These are phyloP conservation scores for Funneliformis mosseae DNA, from an alignment of 192 early-diverging fungal species.

Conservation along the genomic window DNA sequence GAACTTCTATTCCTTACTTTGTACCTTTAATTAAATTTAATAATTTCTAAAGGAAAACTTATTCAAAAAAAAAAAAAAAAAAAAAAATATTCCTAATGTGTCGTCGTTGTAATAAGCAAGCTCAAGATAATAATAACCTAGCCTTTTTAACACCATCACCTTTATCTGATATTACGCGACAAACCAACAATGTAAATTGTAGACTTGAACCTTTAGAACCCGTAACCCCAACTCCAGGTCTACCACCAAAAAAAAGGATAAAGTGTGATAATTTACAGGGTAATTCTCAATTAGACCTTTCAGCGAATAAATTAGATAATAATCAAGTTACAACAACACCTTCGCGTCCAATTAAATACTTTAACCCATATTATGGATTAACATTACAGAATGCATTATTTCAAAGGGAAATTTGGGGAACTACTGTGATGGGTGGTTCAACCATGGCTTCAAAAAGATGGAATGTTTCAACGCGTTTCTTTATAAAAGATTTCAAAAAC, in stretches of 20 bases:
- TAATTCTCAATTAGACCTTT: neutral
- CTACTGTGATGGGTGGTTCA: neutral
- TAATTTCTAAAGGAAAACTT: no score
- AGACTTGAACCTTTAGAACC: conserved; percentile 1
- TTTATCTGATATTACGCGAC: conserved; percentile 10
- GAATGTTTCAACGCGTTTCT: conserved; percentile 25
- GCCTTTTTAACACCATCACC: neutral
- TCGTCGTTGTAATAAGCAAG: neutral
- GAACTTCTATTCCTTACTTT: no score
- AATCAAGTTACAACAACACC: neutral
- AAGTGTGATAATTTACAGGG: neutral
- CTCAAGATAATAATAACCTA: conserved; percentile 1
- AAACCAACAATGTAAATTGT: neutral
- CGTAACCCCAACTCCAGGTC: neutral
- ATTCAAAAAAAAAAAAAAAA: neutral
- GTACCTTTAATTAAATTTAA: no score
- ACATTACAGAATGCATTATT: neutral
- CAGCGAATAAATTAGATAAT: neutral
- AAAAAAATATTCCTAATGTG: neutral
- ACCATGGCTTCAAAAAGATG: conserved; percentile 1
- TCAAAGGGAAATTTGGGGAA: conserved; percentile 26
- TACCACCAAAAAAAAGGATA: conserved; percentile 17
- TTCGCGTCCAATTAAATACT: neutral
- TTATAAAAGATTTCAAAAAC: conserved; percentile 30
- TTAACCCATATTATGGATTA: neutral